These are phyloP conservation scores for Neltuma alba DNA, from an alignment of 306 rosid genomes.

Conservation along the genomic window DNA sequence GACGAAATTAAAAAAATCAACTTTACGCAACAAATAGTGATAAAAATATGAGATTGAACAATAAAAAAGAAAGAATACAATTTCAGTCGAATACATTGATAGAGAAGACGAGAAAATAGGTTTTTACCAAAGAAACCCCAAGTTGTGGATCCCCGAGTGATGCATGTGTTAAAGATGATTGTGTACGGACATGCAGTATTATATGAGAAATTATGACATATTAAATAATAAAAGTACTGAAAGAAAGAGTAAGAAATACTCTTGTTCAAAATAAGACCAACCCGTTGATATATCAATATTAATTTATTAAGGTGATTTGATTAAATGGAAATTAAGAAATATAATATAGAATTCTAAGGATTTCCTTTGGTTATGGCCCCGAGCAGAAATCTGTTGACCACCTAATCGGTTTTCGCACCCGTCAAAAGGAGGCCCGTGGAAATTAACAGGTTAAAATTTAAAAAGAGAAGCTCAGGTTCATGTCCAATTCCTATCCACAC, in stretches of 20 bases:
- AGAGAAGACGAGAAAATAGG: constrained; percentile 51
- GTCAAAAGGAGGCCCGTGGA: constrained; percentile 53
- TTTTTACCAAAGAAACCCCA: constrained; percentile 42
- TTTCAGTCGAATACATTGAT: constrained; percentile 5
- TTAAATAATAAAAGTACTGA: constrained; percentile 61
- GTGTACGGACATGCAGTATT: constrained; percentile 71
- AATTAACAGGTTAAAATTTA: not conserved
- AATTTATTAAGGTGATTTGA: constrained; percentile 41
- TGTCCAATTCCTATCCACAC: constrained; percentile 49
- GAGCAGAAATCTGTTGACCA: constrained; percentile 92
- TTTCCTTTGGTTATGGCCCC: constrained; percentile 64
- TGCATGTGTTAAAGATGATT: constrained; percentile 81
- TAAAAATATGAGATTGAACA: not conserved
- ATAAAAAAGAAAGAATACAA: not conserved
- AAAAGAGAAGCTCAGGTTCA: constrained; percentile 27
- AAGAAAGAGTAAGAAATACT: constrained; percentile 56
- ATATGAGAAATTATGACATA: constrained; percentile 48
- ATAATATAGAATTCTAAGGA: constrained; percentile 41
- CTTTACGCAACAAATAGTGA: not conserved
- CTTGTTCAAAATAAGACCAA: constrained; percentile 48
- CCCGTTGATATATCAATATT: constrained; percentile 26
- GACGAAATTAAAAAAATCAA: not conserved
- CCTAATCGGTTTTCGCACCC: constrained; percentile 74
- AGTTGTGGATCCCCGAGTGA: constrained; percentile 80
- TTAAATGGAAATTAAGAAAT: constrained; percentile 43